These are phyloP conservation scores for Cynara cardunculus DNA, from an alignment of 129 eudicot species.

Conservation along the genomic window DNA sequence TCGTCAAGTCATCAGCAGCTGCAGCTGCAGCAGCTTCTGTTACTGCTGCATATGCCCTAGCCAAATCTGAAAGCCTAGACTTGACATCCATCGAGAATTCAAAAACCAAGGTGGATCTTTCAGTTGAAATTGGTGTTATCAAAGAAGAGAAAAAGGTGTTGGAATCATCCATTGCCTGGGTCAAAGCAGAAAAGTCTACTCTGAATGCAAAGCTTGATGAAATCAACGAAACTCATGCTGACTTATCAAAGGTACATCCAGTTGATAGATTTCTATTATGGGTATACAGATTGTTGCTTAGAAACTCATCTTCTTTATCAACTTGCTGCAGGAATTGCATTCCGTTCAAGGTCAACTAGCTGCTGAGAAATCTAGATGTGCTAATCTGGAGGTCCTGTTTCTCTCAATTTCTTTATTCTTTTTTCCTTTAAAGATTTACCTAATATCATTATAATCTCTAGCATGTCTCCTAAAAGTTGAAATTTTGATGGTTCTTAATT, in stretches of 20 bases:
- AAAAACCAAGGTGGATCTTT: constrained; percentile 50
- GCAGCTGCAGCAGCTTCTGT: constrained; percentile 99
- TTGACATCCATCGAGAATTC: constrained; percentile 37
- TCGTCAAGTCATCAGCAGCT: constrained; percentile 87
- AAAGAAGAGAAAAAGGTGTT: constrained; percentile 64
- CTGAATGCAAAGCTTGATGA: constrained; percentile 77
- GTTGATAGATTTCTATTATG: neutral
- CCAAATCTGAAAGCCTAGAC: constrained; percentile 51
- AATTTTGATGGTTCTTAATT: neutral
- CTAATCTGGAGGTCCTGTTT: constrained; percentile 75
- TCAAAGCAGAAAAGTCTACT: constrained; percentile 54
- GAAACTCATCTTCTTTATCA: constrained; percentile 4
- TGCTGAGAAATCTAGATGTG: constrained; percentile 95
- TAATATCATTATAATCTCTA: neutral
- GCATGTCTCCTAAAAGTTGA: constrained; percentile 10
- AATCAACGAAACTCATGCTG: constrained; percentile 49
- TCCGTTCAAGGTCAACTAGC: constrained; percentile 85
- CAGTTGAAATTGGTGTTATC: constrained; percentile 37
- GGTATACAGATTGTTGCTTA: neutral
- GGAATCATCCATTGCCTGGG: constrained; percentile 68
- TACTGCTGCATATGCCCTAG: constrained; percentile 84
- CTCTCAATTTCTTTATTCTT: neutral
- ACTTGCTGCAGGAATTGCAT: constrained; percentile 66
- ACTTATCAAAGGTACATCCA: constrained; percentile 68
- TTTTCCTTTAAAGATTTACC: neutral